Conservation (phyloP, 2,329 filamentous ascomycete species). For the Arthrobotrys sinensis region DNA sequence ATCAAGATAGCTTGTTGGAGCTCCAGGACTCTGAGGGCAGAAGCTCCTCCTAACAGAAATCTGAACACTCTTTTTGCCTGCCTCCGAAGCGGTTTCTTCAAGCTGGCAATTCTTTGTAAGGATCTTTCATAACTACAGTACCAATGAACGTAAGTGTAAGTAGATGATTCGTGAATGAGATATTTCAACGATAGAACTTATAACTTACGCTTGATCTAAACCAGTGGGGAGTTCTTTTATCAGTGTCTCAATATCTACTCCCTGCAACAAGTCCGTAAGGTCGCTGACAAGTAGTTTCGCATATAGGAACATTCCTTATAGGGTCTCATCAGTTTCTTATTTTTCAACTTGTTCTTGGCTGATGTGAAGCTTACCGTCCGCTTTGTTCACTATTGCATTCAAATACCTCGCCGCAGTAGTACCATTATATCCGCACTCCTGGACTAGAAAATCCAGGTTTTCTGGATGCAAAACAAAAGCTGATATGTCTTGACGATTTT, state of each 20-base stretch:
- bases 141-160: neutral
- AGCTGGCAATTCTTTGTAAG: constrained; percentile 4
- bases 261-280: neutral
- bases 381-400: neutral
- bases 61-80: constrained; percentile 21
- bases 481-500: neutral
- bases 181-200: no score
- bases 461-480: constrained; percentile 19
- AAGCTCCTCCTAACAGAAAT: neutral
- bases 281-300: constrained; percentile 27
- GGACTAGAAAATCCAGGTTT: neutral
- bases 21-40: constrained; percentile 9
- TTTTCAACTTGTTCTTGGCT: neutral
- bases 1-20: constrained; percentile 17
- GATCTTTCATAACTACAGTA: constrained; percentile 15
- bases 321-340: neutral
- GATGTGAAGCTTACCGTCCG: constrained; percentile 5
- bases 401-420: constrained; percentile 7
- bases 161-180: neutral
- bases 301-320: constrained; percentile 45
- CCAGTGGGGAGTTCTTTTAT: constrained; percentile 22
- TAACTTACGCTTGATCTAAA: constrained; percentile 24
- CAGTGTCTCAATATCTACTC: neutral
- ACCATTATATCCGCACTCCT: neutral
- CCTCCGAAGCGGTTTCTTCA: neutral